These are phyloP conservation scores for Kwoniella dendrophila DNA, from an alignment of 768 basidiomycete genomes.

Conservation along the genomic window DNA sequence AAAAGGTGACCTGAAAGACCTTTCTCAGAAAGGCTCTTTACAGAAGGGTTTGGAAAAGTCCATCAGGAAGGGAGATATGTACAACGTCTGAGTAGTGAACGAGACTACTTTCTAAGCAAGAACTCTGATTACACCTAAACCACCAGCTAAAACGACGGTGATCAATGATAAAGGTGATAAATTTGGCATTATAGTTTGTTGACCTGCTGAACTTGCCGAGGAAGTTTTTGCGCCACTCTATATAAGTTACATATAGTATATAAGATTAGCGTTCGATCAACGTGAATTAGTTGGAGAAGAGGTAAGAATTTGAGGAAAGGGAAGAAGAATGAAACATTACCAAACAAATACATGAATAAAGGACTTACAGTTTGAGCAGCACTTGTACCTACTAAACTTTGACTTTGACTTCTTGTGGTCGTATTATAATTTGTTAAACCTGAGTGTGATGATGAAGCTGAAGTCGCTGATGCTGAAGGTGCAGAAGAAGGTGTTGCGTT, in stretches of 20 bases:
- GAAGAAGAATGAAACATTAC: background rate
- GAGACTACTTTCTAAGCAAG: background rate
- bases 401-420: slow-evolving; percentile 11
- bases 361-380: slow-evolving; percentile 20
- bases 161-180: slow-evolving; percentile 4
- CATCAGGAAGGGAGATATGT: background rate
- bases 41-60: background rate
- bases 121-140: slow-evolving; percentile 12
- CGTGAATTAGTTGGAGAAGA: no score
- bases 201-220: background rate
- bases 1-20: no score
- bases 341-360: background rate
- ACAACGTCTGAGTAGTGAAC: background rate
- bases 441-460: slow-evolving; percentile 8
- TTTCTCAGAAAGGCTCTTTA: background rate
- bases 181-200: background rate
- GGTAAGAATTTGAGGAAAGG: no score
- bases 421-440: slow-evolving; percentile 21
- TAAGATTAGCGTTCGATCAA: background rate
- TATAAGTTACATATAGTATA: background rate
- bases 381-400: slow-evolving; percentile 1
- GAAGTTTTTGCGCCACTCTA: slow-evolving; percentile 12
- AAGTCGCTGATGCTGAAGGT: background rate
- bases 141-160: slow-evolving; percentile 18
- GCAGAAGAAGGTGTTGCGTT: slow-evolving; percentile 15